Conservation (phyloP, 2,329 filamentous ascomycete genomes). For the Tolypocladium nubicola region DNA sequence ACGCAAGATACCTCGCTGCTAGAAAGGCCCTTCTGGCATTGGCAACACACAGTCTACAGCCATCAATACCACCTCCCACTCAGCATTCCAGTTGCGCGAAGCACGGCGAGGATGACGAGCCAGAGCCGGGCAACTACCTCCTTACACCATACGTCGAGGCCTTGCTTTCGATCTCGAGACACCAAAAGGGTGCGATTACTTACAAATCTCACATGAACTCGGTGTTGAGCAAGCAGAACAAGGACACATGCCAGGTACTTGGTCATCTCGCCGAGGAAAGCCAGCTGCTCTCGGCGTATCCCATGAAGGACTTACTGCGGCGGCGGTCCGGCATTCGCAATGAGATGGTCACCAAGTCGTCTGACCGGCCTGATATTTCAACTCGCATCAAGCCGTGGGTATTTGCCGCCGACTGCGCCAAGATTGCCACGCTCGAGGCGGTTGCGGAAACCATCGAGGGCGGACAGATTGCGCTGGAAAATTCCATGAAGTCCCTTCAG, state of each 20-base stretch:
- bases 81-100: conserved; percentile 4
- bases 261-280: conserved; percentile 50
- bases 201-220: conserved; percentile 48
- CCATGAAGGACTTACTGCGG: conserved; percentile 25
- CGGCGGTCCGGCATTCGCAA: conserved; percentile 32
- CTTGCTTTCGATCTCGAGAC: conserved; percentile 40
- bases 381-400: conserved; percentile 46
- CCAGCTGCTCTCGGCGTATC: conserved; percentile 44
- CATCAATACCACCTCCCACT: conserved; percentile 13
- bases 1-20: conserved; percentile 38
- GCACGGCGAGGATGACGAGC: conserved; percentile 7
- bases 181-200: conserved; percentile 45
- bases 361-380: conserved; percentile 28
- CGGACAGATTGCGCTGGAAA: conserved; percentile 45
- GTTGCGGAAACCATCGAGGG: conserved; percentile 50
- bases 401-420: conserved; percentile 48
- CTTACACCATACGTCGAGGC: conserved; percentile 46
- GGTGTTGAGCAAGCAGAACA: conserved; percentile 37
- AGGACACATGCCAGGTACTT: conserved; percentile 38
- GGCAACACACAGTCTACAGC: conserved; percentile 20
- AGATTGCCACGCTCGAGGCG: conserved; percentile 45
- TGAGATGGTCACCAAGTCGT: conserved; percentile 24
- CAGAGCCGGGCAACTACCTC: conserved; percentile 26
- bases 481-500: conserved; percentile 36
- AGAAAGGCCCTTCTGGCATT: conserved; percentile 37